Conservation (phyloP, 495 filamentous ascomycete species). For the Immersiella caudata region DNA sequence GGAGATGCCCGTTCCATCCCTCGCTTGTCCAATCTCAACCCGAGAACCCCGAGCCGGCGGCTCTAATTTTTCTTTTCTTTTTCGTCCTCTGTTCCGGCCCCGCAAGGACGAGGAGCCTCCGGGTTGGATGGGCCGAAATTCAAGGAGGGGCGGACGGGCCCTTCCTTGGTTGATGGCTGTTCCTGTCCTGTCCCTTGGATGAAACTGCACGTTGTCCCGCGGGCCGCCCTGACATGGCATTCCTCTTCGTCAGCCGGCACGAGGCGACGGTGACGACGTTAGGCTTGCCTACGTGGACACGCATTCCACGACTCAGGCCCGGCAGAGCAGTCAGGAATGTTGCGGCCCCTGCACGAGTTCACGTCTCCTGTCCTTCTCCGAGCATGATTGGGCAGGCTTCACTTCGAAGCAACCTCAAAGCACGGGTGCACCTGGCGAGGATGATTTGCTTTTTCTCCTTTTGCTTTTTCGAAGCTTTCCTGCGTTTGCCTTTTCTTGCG, state of each 20-base stretch:
- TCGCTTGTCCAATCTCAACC: neutral
- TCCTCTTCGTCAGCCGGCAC: conserved; percentile 5
- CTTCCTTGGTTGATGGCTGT: neutral
- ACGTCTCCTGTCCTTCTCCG: neutral
- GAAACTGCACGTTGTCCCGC: conserved; percentile 11
- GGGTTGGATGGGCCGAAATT: neutral
- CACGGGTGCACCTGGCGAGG: neutral
- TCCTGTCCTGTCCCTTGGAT: conserved; percentile 9
- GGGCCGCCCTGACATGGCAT: conserved; percentile 2
- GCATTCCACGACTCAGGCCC: conserved; percentile 6
- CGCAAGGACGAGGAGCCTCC: neutral
- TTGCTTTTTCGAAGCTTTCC: neutral
- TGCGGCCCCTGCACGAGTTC: neutral
- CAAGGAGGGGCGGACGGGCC: neutral
- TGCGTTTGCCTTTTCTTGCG: neutral
- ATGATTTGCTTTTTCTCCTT: neutral
- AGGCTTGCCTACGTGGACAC: conserved; percentile 15
- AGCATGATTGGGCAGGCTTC: neutral
- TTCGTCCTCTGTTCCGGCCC: neutral
- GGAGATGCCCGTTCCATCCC: neutral
- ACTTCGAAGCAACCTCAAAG: neutral
- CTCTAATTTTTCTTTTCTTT: neutral
- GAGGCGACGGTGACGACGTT: neutral
- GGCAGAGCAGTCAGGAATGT: neutral
- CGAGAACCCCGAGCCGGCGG: neutral